Percentiles rank a stretch among this genome's conserved stretches.
Conservation (phyloP, 2,329 filamentous ascomycete genomes). For the Xylaria sp. region DNA sequence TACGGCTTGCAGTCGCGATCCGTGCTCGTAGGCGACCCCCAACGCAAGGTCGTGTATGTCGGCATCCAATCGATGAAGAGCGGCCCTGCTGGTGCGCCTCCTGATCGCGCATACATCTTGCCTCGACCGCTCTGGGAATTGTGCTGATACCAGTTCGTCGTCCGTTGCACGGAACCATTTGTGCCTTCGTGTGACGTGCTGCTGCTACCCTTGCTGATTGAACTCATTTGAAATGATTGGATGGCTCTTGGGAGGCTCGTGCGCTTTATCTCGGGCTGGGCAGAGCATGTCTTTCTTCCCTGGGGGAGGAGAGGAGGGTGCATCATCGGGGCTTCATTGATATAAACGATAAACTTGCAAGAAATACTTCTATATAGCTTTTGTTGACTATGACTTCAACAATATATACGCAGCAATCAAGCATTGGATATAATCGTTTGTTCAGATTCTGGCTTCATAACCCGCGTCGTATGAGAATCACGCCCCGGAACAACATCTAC, state of each 20-base stretch:
- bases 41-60: constrained; percentile 76
- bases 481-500: too few relatives aligned
- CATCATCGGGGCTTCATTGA: too few relatives aligned
- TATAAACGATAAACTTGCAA: too few relatives aligned
- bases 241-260: background rate
- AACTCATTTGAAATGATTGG: constrained; percentile 2
- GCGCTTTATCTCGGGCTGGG: background rate
- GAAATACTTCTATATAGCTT: too few relatives aligned
- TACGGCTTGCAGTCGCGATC: constrained; percentile 85
- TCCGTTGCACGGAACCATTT: background rate
- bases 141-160: constrained; percentile 35
- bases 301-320: too few relatives aligned
- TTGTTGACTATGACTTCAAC: too few relatives aligned
- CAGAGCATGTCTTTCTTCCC: background rate
- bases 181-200: background rate
- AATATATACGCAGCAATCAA: too few relatives aligned
- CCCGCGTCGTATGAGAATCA: too few relatives aligned
- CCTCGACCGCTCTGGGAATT: constrained; percentile 61
- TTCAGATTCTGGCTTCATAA: too few relatives aligned
- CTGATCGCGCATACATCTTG: constrained; percentile 35
- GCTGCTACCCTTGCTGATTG: background rate
- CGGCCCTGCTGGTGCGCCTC: constrained; percentile 19
- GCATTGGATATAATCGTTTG: too few relatives aligned
- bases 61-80: constrained; percentile 53
- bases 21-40: constrained; percentile 64